Evolutionary conservation across 1,284 basidiomycete species (phyloP).

Genomic region (Tilletiopsis washingtonensis): DNA sequence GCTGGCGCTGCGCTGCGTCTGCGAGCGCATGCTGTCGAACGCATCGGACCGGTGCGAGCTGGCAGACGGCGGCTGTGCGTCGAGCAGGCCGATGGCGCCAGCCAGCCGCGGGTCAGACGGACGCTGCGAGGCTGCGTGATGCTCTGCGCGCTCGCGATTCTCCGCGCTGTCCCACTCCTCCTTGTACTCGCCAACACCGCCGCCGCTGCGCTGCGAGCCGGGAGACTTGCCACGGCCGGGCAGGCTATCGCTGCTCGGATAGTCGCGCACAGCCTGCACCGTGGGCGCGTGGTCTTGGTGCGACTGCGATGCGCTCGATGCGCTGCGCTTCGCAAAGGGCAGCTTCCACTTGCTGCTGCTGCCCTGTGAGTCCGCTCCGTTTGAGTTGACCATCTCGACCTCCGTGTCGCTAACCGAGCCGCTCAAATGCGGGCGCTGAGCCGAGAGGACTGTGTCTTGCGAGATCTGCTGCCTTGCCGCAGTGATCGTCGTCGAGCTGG

Average conservation of each 20-base stretch:
- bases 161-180: not conserved
- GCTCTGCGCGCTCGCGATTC: not conserved
- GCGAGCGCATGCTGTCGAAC: no score
- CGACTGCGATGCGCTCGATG: not conserved
- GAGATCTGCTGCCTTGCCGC: no score
- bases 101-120: not conserved
- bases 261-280: not conserved
- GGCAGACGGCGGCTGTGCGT: no score
- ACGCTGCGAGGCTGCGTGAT: not conserved
- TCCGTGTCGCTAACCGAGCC: no score
- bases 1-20: no score
- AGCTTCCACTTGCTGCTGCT: not conserved
- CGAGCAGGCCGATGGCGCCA: no score
- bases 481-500: no score
- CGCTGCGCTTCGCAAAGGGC: not conserved
- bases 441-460: no score
- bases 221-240: not conserved
- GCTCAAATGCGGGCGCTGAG: no score
- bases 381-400: no score
- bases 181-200: not conserved
- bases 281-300: not conserved
- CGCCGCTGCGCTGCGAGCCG: not conserved
- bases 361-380: no score
- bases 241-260: not conserved
- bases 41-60: no score